Evolutionary conservation across 768 basidiomycete genomes (phyloP), one percentile per base, ranked within the genome.

Genomic region (Russula olivacea): DNA sequence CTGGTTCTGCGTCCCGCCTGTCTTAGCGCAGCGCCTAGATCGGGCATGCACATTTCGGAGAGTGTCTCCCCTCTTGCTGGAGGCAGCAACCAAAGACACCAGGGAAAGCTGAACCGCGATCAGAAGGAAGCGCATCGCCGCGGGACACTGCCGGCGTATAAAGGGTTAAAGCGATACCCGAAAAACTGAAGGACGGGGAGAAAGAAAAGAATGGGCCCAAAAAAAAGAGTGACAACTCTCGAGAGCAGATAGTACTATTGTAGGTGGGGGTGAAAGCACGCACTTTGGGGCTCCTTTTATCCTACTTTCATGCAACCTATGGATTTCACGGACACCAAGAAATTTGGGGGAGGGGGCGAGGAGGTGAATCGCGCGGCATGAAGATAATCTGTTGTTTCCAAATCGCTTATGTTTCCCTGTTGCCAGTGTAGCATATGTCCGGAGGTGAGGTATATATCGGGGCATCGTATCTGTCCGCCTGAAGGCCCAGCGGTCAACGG

Each of bases 21-120:
- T 47, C 43, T 19, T 40, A 6, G 1, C 1, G 38, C 6, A 0
- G 38, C 14, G 7, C 15, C 36, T 12, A 2, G 25, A 4, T 19
- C 48, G 38, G 6, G 21, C 10, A 21, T 61, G 60, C 23, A 32
- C 25, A 6, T n/a, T 3, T 43, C 43, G 50, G 19, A 2, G 36
- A 55, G 4, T 32, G 45, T 15, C 32, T 36, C 11, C 8, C 19
- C 15, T 51, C 36, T 14, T 4, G 25, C 40, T n/a, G 23, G 8
- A 34, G 14, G 45, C 56, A 23, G 55, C 55, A 58, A 51, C 43
- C 7, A 63, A 41, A 51, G 64, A 49, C 15, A 28, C 53, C 4
- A 53, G 3, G 7, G 41, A 53, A 32, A 51, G 21, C 12, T 59
- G 12, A n/a, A 59, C 23, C 30, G n/a, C 38, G n/a, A 19, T 21